A percentile compares a stretch with the other conserved stretches of the same genome.
Evolutionary conservation across 495 filamentous ascomycete species (phyloP).

Genomic region (Haplographium delicatum): DNA sequence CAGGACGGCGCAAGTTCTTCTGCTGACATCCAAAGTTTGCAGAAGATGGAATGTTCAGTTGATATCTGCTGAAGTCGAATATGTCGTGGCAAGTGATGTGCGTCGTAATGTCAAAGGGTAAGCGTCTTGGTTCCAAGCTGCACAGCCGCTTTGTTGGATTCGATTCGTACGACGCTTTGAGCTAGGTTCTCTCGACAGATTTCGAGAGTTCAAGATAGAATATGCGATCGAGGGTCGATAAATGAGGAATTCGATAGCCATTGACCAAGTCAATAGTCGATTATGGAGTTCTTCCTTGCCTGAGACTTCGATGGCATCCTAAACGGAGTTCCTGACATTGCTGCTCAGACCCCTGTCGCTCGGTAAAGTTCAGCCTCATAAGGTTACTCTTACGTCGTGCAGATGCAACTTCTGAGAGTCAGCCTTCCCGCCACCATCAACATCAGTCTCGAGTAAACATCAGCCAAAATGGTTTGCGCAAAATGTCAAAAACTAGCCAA

Average conservation of each 20-base stretch:
- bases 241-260: background rate
- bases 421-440: background rate
- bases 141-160: constrained; percentile 34
- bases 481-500: constrained; percentile 62
- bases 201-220: background rate
- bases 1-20: constrained; percentile 3
- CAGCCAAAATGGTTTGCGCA: constrained; percentile 56
- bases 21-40: constrained; percentile 10
- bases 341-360: no score
- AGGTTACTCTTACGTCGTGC: no score
- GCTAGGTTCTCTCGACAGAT: background rate
- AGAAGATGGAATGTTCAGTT: background rate
- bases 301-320: no score
- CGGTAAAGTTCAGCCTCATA: constrained; percentile 10
- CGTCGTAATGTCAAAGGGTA: background rate
- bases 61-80: background rate
- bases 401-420: no score
- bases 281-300: background rate
- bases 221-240: background rate
- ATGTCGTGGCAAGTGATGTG: constrained; percentile 3
- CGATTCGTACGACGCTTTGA: constrained; percentile 6
- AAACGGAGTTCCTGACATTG: no score
- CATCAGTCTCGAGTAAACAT: constrained; percentile 1
- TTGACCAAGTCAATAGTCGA: background rate
- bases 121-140: constrained; percentile 16